Base-by-base conservation (phyloP, 2,329 filamentous ascomycete genomes). In the Dothistroma pini region DNA sequence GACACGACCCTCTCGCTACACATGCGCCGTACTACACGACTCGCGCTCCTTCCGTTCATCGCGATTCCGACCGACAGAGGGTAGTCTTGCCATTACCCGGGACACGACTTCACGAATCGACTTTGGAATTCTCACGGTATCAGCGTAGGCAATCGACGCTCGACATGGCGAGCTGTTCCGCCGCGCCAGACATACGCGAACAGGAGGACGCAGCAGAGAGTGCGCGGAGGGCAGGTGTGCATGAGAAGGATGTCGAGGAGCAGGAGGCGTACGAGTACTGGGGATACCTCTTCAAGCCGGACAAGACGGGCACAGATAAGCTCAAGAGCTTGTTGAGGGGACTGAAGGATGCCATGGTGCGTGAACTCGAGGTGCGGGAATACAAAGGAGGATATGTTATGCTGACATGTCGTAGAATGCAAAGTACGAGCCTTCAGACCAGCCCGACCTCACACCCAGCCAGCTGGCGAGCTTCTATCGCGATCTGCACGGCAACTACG, bases 401-500 rank as follows among this genome's bases (percentile, higher is more conserved):
- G 52, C 62, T 53, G 31, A 31, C 8, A 58, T 47, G n/a, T 31
- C 52, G 58, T 62, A 80, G 78, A 76, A 75, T 67, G 70, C 69
- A 44, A 72, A 73, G 55, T 79, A 79, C 59, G 76, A 79, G 54
- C 76, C 77, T 48, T 75, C 67, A 16, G 73, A 79, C 58, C 76
- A 76, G 44, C 72, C 75, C 21, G 80, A 82, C 63, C 70, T 82
- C 61, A 80, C 77, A 6, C 80, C 80, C 6, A 71, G 75, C 25
- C 80, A 82, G 67, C 75, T 82, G 49, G 79, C 79, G 29, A 74
- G 75, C 47, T 81, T 81, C 75, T 82, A 82, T 72, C 76, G 77
- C 63, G 73, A 79, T 57, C 71, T 80, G 63, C 68, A 79, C 68
- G 74, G 78, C 69, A 68, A 80, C 76, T 72, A 79, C 74, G 79